A percentile compares a stretch with the other conserved stretches of the same genome.
These are phyloP conservation scores for Aspergillus thermomutatus DNA, from an alignment of 2,329 filamentous ascomycete species.

Conservation along the genomic window DNA sequence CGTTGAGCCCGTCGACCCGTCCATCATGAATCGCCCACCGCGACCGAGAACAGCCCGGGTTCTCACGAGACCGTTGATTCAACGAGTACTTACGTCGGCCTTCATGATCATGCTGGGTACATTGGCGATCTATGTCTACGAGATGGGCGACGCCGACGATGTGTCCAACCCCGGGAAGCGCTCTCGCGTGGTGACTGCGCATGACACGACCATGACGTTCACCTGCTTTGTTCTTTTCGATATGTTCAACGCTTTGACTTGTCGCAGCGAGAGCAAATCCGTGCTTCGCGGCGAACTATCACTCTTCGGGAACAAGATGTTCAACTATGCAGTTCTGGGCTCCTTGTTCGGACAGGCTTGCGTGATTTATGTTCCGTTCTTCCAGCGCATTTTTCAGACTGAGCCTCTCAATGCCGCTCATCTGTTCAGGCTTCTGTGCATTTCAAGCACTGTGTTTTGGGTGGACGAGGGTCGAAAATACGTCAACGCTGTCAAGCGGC, in stretches of 20 bases:
- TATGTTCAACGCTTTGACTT: conserved; percentile 98
- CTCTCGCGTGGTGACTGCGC: conserved; percentile 71
- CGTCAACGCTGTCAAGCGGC: conserved; percentile 28
- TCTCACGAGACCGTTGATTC: conserved; percentile 77
- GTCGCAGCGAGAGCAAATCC: conserved; percentile 86
- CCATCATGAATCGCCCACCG: conserved; percentile 89
- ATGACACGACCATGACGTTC: conserved; percentile 99
- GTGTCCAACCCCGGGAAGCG: conserved; percentile 35
- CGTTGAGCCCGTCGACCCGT: conserved; percentile 89
- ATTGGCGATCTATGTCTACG: conserved; percentile 82
- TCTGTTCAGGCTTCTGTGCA: conserved; percentile 65
- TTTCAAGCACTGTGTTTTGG: conserved; percentile 93
- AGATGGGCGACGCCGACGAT: conserved; percentile 72
- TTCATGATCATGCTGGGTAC: conserved; percentile 90
- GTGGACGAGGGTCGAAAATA: conserved; percentile 89
- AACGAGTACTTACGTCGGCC: conserved; percentile 82
- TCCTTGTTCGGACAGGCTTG: conserved; percentile 81
- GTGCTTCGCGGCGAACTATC: conserved; percentile 81
- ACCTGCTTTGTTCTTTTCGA: conserved; percentile 98
- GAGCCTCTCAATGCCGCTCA: conserved; percentile 76
- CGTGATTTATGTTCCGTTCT: conserved; percentile 90
- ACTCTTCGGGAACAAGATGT: conserved; percentile 82
- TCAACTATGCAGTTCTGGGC: conserved; percentile 90
- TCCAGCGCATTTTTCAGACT: conserved; percentile 95
- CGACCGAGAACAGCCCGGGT: conserved; percentile 84